Evolutionary conservation across 2,329 filamentous ascomycete genomes (phyloP), one percentile per base, ranked within the genome.

Genomic region (Curvularia lunata): DNA sequence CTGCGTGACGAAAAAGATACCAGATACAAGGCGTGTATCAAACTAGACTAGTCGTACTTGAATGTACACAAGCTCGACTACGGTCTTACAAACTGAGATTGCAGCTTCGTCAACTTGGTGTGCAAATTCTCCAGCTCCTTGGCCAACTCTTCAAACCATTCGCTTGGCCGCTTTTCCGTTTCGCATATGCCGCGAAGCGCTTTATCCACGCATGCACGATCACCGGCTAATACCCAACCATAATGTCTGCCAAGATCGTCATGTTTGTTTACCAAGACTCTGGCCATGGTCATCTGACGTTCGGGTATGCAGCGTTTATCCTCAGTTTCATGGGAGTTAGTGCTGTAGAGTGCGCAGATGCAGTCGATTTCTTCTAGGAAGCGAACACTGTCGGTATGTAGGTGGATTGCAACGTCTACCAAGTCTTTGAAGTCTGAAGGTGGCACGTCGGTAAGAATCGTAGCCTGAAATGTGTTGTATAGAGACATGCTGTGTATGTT

Each of bases 181-280:
- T 30, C 27, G 32, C 42, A 42, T 12, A 21, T n/a, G 12, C 5
- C n/a, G 5, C 30, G 3, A 16, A 55, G 37, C 18, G 52, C 57
- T 18, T 34, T 34, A 6, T 45, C 37, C 19, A 52, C 40, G 1
- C 41, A 42, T 30, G 23, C 28, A 38, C 19, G 51, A 16, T 62
- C 59, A 5, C 50, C 47, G 6, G 57, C 57, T 10, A 55, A n/a
- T 3, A 52, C 51, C 59, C 59, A 60, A 1, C 59, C 57, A 6
- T 60, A 62, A 30, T 62, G 51, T 16, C 25, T 38, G 42, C 57
- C 43, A 1, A 60, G 40, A 12, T 60, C 37, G 1, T 47, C 28
- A 41, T 50, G 47, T 19, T 21, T 7, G 1, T 1, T 37, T 21
- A 42, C 21, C 16, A 59, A 34, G 3, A 12, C 12, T 2, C 16